Percentiles rank a stretch among this genome's conserved stretches.
phyloP scores from a whole-genome alignment of 2,329 filamentous ascomycete genomes.

The Penicillium concentricum region DNA sequence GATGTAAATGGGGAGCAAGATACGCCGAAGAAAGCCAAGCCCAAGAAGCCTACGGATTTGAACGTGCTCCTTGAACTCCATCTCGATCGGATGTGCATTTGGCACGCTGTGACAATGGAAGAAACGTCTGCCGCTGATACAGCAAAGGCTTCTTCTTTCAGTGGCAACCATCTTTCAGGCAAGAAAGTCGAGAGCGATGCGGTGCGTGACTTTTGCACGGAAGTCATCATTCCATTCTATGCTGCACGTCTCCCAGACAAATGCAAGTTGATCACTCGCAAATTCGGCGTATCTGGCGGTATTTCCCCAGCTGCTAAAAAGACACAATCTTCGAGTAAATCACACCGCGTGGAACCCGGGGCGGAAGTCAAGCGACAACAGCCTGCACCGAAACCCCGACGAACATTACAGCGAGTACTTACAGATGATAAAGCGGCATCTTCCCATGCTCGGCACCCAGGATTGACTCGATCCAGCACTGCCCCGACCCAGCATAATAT shows the following conservation, averaged over 20 bases:
- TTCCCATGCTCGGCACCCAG: constrained; percentile 37
- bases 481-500: constrained; percentile 39
- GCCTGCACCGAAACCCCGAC: constrained; percentile 30
- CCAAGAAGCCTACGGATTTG: constrained; percentile 45
- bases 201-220: constrained; percentile 51
- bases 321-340: constrained; percentile 30
- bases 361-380: constrained; percentile 31
- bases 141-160: constrained; percentile 26
- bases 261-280: constrained; percentile 47
- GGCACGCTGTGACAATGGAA: constrained; percentile 48
- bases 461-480: constrained; percentile 44
- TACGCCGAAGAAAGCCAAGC: constrained; percentile 26
- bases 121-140: constrained; percentile 33
- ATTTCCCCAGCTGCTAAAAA: constrained; percentile 38
- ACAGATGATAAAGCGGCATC: constrained; percentile 44
- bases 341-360: constrained; percentile 32
- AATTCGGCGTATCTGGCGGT: constrained; percentile 46
- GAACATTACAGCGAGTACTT: constrained; percentile 47
- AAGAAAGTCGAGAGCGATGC: constrained; percentile 44
- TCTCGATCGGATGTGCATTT: constrained; percentile 51
- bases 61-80: constrained; percentile 47
- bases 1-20: constrained; percentile 14
- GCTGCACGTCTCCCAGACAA: constrained; percentile 48
- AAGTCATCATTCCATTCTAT: constrained; percentile 53
- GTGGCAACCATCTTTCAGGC: constrained; percentile 27